Evolutionary conservation across 2,329 filamentous ascomycete species (phyloP).

Genomic region (Graphiopsis chlorocephala): DNA sequence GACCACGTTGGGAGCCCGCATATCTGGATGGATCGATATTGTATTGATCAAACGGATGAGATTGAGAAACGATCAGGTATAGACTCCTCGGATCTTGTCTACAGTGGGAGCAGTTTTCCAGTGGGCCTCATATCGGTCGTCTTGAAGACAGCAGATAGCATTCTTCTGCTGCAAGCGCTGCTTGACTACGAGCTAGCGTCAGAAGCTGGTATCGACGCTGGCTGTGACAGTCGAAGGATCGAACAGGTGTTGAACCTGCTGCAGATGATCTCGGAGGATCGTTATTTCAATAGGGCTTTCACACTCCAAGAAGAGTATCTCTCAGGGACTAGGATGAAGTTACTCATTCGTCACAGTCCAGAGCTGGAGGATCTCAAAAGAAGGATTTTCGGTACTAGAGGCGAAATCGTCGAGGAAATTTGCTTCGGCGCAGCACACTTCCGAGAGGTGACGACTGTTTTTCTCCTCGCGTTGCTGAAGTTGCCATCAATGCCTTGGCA

Average conservation of each 20-base stretch:
- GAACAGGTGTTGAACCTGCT: not conserved
- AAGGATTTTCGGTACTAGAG: not conserved
- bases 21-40: constrained; percentile 10
- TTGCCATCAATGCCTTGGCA: not conserved
- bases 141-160: not conserved
- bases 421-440: not conserved
- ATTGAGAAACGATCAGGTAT: not conserved
- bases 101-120: not conserved
- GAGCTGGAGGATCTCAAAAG: not conserved
- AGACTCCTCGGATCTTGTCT: constrained; percentile 13
- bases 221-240: not conserved
- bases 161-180: not conserved
- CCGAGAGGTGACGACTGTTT: constrained; percentile 5
- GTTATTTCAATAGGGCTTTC: constrained; percentile 3
- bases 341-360: not conserved
- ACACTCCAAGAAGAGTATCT: constrained; percentile 13
- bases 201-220: not conserved
- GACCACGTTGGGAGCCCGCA: too few relatives aligned
- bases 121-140: not conserved
- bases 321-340: not conserved
- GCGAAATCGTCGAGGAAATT: not conserved
- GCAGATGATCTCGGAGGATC: not conserved
- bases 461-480: not conserved
- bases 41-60: not conserved
- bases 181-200: not conserved